Base-by-base conservation (phyloP, 2,329 filamentous ascomycete species). In the Hymenoscyphus salicellus region DNA sequence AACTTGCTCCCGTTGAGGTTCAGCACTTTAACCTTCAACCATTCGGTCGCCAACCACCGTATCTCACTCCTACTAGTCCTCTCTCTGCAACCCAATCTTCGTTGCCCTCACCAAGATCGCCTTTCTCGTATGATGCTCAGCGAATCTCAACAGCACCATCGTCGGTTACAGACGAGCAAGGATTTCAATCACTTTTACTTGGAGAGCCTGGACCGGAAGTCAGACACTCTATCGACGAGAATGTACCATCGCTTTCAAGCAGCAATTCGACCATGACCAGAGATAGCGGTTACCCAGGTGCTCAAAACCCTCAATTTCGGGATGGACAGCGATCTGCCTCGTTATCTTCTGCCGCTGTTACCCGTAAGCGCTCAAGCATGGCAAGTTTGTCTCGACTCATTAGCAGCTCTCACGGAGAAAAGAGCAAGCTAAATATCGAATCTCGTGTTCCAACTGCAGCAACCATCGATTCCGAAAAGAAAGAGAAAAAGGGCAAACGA, bases 321-420 rank as follows among this genome's bases (percentile, higher is more conserved):
- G 81, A 82, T 57, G 83, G 86, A 23, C 84, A 87, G 68, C 83
- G 86, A 3, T 87, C 86, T 0, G 83, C 84, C 5, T 89, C 86
- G 0, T 83, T 89, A 32, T 87, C 84, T 1, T 83, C 84, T 14
- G 80, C 83, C 11, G 83, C 84, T 2, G 88, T 89, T 66, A 88
- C 88, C 26, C 86, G 88, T 52, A 87, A 92, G 72, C 85, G 91
- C 62, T 89, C 88, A 3, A 93, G 90, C 73, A 84, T 94, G 68
- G 90, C 87, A 33, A 93, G 90, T 72, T 80, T 94, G 33, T 92
- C 90, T 69, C 86, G 90, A 58, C 81, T 94, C 46, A 90, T 93
- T 72, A 90, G 87, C 75, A 89, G 86, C 69, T 88, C 88, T 2
- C 89, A 92, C 70, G 89, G 88, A 8, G 89, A 92, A 76, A 84